A percentile compares a stretch with the other conserved stretches of the same genome.
Evolutionary conservation across 1,284 basidiomycete species (phyloP).

Genomic region (Pseudozyma hubeiensis): DNA sequence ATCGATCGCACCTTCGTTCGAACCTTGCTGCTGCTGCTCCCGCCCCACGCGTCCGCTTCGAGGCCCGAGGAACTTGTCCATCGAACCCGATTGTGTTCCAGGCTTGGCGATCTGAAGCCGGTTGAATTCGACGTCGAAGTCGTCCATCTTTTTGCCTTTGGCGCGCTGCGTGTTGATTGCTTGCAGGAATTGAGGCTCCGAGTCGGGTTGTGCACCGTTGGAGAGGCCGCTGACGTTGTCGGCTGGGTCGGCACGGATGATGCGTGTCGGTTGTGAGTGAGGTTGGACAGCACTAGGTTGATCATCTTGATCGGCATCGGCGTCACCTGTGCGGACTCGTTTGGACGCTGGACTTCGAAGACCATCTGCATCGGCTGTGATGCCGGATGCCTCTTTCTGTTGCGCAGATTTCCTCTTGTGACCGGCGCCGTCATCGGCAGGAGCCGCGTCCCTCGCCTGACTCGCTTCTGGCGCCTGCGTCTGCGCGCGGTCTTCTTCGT

Average conservation of each 20-base stretch:
- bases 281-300: background rate
- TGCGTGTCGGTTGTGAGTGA: slow-evolving; percentile 8
- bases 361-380: background rate
- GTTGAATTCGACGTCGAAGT: slow-evolving; percentile 61
- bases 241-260: slow-evolving; percentile 19
- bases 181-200: slow-evolving; percentile 54
- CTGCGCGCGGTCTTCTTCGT: slow-evolving; percentile 42
- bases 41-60: background rate
- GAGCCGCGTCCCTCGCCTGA: slow-evolving; percentile 8
- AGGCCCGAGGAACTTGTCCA: slow-evolving; percentile 4
- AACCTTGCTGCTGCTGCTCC: background rate
- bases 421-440: background rate
- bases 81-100: slow-evolving; percentile 8
- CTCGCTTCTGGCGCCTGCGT: slow-evolving; percentile 2
- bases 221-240: slow-evolving; percentile 13
- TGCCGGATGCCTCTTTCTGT: slow-evolving; percentile 1
- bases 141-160: slow-evolving; percentile 48
- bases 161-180: slow-evolving; percentile 53
- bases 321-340: slow-evolving; percentile 13
- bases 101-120: slow-evolving; percentile 50
- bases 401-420: slow-evolving; percentile 29
- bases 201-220: slow-evolving; percentile 36
- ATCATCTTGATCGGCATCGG: background rate
- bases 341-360: slow-evolving; percentile 7
- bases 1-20: slow-evolving; percentile 15